phyloP scores from a whole-genome alignment of 2,329 filamentous ascomycete species.

The Venturia effusa region DNA sequence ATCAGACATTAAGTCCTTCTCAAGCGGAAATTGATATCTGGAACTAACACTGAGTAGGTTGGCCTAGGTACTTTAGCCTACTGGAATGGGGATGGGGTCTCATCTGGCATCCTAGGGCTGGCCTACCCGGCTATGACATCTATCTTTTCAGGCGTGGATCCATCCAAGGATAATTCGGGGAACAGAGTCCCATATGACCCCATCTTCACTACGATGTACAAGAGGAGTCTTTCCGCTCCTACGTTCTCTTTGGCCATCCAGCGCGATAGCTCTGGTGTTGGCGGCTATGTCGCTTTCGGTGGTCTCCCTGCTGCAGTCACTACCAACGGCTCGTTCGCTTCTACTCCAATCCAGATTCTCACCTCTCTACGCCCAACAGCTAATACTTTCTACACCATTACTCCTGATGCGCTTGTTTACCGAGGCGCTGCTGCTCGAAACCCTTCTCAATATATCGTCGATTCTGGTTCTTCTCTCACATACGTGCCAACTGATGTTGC shows the following conservation, averaged over 20 bases:
- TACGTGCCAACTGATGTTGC: slow-evolving; percentile 30
- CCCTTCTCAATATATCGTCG: slow-evolving; percentile 26
- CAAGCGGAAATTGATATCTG: not conserved
- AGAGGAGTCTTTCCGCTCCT: slow-evolving; percentile 30
- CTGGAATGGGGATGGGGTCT: slow-evolving; percentile 34
- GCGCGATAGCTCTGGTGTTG: slow-evolving; percentile 18
- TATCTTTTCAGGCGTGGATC: slow-evolving; percentile 23
- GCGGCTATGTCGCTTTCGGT: slow-evolving; percentile 39
- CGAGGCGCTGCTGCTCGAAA: slow-evolving; percentile 8
- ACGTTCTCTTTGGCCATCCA: slow-evolving; percentile 40
- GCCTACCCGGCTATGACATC: slow-evolving; percentile 39
- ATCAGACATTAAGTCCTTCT: slow-evolving; percentile 21
- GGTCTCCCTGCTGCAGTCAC: slow-evolving; percentile 36
- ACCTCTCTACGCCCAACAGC: slow-evolving; percentile 13
- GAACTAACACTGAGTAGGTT: slow-evolving; percentile 21
- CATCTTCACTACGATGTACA: slow-evolving; percentile 40
- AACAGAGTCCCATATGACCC: slow-evolving; percentile 35
- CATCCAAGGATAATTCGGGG: slow-evolving; percentile 13
- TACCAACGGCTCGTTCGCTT: slow-evolving; percentile 23
- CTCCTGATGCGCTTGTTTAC: slow-evolving; percentile 22
- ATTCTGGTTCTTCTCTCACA: slow-evolving; percentile 33
- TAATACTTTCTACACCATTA: slow-evolving; percentile 27
- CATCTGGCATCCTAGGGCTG: slow-evolving; percentile 41
- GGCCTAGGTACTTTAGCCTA: slow-evolving; percentile 33
- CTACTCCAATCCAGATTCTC: slow-evolving; percentile 26